Base-by-base conservation (phyloP, 164 flowering plant genomes). In the Kingdonia uniflora region DNA sequence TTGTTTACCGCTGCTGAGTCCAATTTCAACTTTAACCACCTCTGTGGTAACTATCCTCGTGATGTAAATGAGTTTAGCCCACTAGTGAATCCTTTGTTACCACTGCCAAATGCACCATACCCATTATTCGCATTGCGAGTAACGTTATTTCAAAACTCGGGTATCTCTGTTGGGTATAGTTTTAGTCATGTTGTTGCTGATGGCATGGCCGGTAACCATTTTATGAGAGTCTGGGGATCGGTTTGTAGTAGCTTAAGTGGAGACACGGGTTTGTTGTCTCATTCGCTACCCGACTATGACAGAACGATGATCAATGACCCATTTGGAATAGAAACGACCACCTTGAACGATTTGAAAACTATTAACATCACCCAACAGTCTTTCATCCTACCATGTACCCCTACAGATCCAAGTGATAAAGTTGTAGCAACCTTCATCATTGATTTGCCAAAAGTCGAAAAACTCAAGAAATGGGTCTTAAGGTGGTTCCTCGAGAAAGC, bases 1-100 rank as follows among this genome's bases (percentile, higher is more conserved):
- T 17, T 61, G 0, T 15, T 80, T 5, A 54, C 61, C 24, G 35
- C 48, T 11, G 63, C 63, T 29, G 54, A 52, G 12, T 58, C 67
- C n/a, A n/a, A 38, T 15, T 56, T 10, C 0, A 15, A 58, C 17
- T 64, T 58, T 51, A 17, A 52, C 23, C 22, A 15, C 2, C 23
- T 51, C 0, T n/a, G 25, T 1, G 20, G 17, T 1, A 19, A 54
- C 54, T 33, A 42, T 14, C 5, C 54, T 14, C 39, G 19, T 16
- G 35, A 52, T 21, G 24, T 26, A 6, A 39, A 35, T 2, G 20
- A 14, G 5, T 22, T 54, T 35, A 17, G 41, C 14, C 62, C 49
- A 0, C 62, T 64, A 10, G 62, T 58, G 12, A 62, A 62, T 2
- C 33, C 21, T 2, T 35, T 64, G 14, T 1, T 29, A 6, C 2